These are phyloP conservation scores for Cercospora zeae-maydis DNA, from an alignment of 2,329 filamentous ascomycete species.

Conservation along the genomic window DNA sequence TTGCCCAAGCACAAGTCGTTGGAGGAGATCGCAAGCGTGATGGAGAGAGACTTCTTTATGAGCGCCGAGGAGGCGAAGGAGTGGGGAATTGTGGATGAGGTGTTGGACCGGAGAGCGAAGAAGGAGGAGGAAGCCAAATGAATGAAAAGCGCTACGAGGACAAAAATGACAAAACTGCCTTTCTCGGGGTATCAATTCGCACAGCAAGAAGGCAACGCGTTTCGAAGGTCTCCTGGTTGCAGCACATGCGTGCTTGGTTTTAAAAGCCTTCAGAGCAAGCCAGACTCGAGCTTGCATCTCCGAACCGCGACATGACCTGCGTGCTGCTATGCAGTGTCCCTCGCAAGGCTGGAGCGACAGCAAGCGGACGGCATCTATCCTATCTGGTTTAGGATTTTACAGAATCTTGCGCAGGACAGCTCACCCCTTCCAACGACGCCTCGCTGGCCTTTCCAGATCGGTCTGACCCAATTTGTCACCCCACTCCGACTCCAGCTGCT, in stretches of 20 bases:
- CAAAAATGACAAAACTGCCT: not conserved
- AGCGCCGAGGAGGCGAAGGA: slow-evolving; percentile 83
- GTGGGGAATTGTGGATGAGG: slow-evolving; percentile 87
- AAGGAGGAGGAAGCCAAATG: slow-evolving; percentile 3
- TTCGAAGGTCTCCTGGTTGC: not conserved
- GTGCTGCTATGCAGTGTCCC: too few species aligned
- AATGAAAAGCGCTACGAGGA: not conserved
- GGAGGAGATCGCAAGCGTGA: slow-evolving; percentile 84
- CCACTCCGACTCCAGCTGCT: too few species aligned
- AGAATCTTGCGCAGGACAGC: too few species aligned
- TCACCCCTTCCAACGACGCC: too few species aligned
- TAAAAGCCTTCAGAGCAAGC: not conserved
- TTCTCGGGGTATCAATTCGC: not conserved
- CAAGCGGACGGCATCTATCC: too few species aligned
- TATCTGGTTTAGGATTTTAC: too few species aligned
- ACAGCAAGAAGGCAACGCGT: not conserved
- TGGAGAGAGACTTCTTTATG: slow-evolving; percentile 97
- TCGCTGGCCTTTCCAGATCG: too few species aligned
- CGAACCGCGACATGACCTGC: not conserved
- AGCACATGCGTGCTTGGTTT: not conserved
- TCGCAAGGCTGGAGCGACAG: too few species aligned
- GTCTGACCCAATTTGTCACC: too few species aligned
- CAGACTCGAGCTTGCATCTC: not conserved
- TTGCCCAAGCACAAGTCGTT: slow-evolving; percentile 75
- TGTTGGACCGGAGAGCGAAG: slow-evolving; percentile 60